Evolutionary conservation across 371 early-diverging fungal genomes (phyloP).

Genomic region (Mortierella sp.): DNA sequence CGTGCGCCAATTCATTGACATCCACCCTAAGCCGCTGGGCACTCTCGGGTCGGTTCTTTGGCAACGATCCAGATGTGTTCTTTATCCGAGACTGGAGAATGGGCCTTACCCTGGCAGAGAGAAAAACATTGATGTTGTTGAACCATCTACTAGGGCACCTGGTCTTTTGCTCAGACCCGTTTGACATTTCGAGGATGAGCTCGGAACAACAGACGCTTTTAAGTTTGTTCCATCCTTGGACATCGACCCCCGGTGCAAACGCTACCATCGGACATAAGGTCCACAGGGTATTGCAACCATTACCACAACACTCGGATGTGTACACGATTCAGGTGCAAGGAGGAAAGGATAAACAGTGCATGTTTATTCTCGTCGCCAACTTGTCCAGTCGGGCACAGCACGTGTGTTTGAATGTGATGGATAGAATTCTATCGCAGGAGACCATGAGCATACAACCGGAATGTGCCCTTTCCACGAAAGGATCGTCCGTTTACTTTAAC

Average conservation of each 20-base stretch:
- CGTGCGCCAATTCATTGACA: slow-evolving; percentile 65
- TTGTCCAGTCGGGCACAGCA: slow-evolving; percentile 58
- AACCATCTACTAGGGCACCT: slow-evolving; percentile 70
- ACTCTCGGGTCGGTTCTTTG: slow-evolving; percentile 68
- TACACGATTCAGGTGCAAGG: slow-evolving; percentile 57
- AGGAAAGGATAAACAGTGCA: slow-evolving; percentile 18
- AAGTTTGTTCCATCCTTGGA: slow-evolving; percentile 30
- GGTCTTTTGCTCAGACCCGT: slow-evolving; percentile 64
- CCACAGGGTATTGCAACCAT: slow-evolving; percentile 54
- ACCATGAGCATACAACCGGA: not conserved
- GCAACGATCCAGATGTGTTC: slow-evolving; percentile 72
- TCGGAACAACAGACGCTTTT: slow-evolving; percentile 13
- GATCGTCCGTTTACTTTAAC: slow-evolving; percentile 21
- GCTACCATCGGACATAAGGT: slow-evolving; percentile 56
- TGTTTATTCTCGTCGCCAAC: slow-evolving; percentile 60
- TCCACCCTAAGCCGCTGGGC: slow-evolving; percentile 67
- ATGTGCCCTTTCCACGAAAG: not conserved
- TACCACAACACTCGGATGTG: slow-evolving; percentile 57
- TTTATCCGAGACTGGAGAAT: slow-evolving; percentile 62
- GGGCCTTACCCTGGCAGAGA: slow-evolving; percentile 59
- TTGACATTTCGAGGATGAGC: slow-evolving; percentile 15
- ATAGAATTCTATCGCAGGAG: slow-evolving; percentile 24
- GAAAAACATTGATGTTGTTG: slow-evolving; percentile 63
- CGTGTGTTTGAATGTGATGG: slow-evolving; percentile 48
- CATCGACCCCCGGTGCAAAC: slow-evolving; percentile 50